Conservation (phyloP, 2,329 filamentous ascomycete genomes). For the Microdochium trichocladiopsis region DNA sequence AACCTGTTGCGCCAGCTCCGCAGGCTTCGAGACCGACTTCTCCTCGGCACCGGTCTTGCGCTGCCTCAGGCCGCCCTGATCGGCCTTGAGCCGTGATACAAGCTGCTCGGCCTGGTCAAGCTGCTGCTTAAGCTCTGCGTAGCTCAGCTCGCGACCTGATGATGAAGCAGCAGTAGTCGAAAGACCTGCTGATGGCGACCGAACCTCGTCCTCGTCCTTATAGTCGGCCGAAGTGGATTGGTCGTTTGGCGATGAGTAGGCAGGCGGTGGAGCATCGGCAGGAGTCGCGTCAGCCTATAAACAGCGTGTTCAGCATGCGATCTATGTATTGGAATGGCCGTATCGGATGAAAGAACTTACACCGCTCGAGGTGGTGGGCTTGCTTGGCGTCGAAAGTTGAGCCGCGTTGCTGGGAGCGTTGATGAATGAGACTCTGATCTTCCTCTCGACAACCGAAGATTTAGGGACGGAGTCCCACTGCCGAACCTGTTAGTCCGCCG, state of each 20-base stretch:
- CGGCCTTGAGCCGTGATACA: slow-evolving; percentile 62
- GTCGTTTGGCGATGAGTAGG: slow-evolving; percentile 34
- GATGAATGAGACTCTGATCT: slow-evolving; percentile 88
- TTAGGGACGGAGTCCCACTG: slow-evolving; percentile 80
- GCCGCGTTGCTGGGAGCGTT: slow-evolving; percentile 39
- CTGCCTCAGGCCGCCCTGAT: slow-evolving; percentile 65
- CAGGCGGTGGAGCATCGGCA: slow-evolving; percentile 31
- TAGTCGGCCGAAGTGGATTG: slow-evolving; percentile 25
- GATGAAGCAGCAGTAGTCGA: slow-evolving; percentile 39
- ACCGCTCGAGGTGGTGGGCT: slow-evolving; percentile 28
- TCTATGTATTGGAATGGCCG: slow-evolving; percentile 2
- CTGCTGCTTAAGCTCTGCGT: slow-evolving; percentile 63
- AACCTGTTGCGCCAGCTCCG: slow-evolving; percentile 45
- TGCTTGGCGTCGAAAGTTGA: slow-evolving; percentile 30
- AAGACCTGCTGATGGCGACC: slow-evolving; percentile 21
- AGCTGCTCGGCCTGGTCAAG: slow-evolving; percentile 69
- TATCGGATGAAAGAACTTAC: slow-evolving; percentile 23
- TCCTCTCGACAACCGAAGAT: slow-evolving; percentile 77
- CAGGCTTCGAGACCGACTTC: slow-evolving; percentile 32
- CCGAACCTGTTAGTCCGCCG: slow-evolving; percentile 14
- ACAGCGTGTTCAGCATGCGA: slow-evolving; percentile 15
- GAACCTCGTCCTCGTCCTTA: slow-evolving; percentile 16
- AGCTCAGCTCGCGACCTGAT: slow-evolving; percentile 30
- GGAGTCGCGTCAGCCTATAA: slow-evolving; percentile 32
- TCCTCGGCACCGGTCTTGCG: slow-evolving; percentile 58